Conservation (phyloP, 2,329 filamentous ascomycete species). For the Botrytis porri region DNA sequence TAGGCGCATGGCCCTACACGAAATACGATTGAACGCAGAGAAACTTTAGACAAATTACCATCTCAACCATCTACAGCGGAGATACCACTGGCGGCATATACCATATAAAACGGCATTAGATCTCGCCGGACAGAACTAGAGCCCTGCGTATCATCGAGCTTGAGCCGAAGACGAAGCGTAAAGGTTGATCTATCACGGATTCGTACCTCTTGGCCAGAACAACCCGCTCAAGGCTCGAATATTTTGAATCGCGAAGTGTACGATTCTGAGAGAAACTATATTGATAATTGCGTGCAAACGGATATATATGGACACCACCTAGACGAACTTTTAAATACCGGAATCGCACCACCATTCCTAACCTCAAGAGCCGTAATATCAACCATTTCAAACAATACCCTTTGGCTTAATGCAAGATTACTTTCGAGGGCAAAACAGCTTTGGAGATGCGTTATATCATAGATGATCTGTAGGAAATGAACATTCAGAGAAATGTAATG, state of each 20-base stretch:
- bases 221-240: not conserved
- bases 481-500: not conserved
- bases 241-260: not conserved
- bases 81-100: not conserved
- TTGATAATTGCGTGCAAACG: not conserved
- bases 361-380: not conserved
- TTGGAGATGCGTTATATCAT: not conserved
- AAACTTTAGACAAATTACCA: not conserved
- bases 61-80: not conserved
- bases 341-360: not conserved
- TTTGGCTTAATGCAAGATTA: not conserved
- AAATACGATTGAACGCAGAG: not conserved
- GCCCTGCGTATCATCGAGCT: not conserved
- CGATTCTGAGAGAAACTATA: not conserved
- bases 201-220: not conserved
- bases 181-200: not conserved
- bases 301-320: not conserved
- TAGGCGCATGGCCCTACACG: not conserved
- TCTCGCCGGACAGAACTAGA: not conserved
- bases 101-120: not conserved
- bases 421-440: not conserved
- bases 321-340: not conserved
- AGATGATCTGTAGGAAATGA: not conserved
- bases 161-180: not conserved
- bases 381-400: not conserved